Evolutionary conservation across 306 rosid genomes (phyloP).

Genomic region (Ziziphus jujuba): DNA sequence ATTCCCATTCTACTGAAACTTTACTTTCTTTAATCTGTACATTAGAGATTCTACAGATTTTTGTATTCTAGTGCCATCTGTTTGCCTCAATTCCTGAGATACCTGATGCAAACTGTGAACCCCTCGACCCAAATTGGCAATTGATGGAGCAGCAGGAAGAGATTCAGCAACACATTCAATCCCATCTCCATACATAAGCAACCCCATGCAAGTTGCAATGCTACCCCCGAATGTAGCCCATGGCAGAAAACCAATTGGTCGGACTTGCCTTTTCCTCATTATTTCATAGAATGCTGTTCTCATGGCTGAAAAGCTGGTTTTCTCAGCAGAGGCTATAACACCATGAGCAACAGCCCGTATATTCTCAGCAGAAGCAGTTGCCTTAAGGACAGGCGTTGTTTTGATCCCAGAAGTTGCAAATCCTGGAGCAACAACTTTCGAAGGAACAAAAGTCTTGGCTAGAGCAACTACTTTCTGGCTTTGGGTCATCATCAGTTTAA

Average conservation of each 20-base stretch:
- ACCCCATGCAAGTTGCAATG: slow-evolving; percentile 61
- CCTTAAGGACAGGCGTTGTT: slow-evolving; percentile 54
- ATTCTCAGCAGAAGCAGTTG: slow-evolving; percentile 74
- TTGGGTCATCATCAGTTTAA: slow-evolving; percentile 53
- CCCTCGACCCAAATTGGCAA: slow-evolving; percentile 78
- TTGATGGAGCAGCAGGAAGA: slow-evolving; percentile 67
- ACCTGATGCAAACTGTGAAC: slow-evolving; percentile 54
- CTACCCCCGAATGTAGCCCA: slow-evolving; percentile 79
- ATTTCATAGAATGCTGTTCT: slow-evolving; percentile 78
- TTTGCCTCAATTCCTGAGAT: slow-evolving; percentile 44
- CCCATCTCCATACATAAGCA: slow-evolving; percentile 70
- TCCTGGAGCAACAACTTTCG: slow-evolving; percentile 60
- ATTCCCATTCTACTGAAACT: slow-evolving; percentile 36
- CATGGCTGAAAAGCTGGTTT: slow-evolving; percentile 74
- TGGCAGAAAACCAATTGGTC: slow-evolving; percentile 58
- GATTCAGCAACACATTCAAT: slow-evolving; percentile 68
- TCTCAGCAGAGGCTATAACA: slow-evolving; percentile 70
- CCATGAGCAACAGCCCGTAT: slow-evolving; percentile 65
- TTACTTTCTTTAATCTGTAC: slow-evolving; percentile 52
- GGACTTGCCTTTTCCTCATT: slow-evolving; percentile 63
- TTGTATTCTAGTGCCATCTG: slow-evolving; percentile 59
- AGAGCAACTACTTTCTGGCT: slow-evolving; percentile 51
- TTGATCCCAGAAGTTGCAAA: slow-evolving; percentile 61
- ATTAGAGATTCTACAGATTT: slow-evolving; percentile 56
- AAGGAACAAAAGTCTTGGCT: slow-evolving; percentile 40